Evolutionary conservation across 306 rosid species (phyloP).

Genomic region (Casuarina equisetifolia): DNA sequence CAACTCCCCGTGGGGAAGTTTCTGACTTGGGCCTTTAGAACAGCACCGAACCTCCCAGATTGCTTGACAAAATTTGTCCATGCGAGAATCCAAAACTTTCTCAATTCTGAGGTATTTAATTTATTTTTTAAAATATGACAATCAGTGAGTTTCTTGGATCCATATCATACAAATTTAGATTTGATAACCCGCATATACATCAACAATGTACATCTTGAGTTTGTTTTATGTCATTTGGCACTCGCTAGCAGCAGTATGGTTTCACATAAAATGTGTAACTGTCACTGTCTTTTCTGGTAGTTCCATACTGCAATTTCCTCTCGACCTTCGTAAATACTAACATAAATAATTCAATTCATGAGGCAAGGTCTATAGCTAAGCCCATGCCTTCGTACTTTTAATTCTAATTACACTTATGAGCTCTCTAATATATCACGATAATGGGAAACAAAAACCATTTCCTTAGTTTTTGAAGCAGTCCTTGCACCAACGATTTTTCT

Average conservation of each 20-base stretch:
- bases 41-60: constrained; percentile 68
- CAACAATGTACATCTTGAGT: background rate
- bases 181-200: background rate
- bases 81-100: constrained; percentile 50
- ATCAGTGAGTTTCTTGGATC: constrained; percentile 9
- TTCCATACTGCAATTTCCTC: background rate
- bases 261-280: background rate
- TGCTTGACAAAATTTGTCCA: constrained; percentile 58
- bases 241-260: background rate
- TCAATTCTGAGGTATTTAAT: constrained; percentile 46
- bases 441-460: constrained; percentile 15
- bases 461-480: constrained; percentile 24
- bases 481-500: constrained; percentile 23
- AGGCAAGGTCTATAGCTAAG: background rate
- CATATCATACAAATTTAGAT: background rate
- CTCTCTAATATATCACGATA: constrained; percentile 7
- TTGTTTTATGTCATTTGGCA: background rate
- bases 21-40: constrained; percentile 64
- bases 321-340: background rate
- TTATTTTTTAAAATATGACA: constrained; percentile 18
- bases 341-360: background rate
- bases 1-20: constrained; percentile 70
- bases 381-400: background rate
- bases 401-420: background rate
- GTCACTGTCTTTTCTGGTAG: background rate